These are phyloP conservation scores for Xylaria polymorpha DNA, from an alignment of 2,329 filamentous ascomycete species.

Conservation along the genomic window DNA sequence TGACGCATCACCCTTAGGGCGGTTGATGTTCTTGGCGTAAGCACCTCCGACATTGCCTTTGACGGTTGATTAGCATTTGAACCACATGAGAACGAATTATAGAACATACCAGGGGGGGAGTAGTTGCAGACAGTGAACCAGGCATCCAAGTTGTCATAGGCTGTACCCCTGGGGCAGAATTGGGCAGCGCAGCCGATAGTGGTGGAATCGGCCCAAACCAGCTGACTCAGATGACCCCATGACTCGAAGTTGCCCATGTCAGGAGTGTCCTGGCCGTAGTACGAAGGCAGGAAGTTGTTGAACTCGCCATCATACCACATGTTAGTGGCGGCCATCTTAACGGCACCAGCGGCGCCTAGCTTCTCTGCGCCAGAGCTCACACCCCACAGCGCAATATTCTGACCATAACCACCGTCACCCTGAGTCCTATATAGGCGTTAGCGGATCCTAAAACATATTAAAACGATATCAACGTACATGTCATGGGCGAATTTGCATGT, in stretches of 20 bases:
- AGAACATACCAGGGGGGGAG: constrained; percentile 72
- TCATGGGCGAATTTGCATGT: constrained; percentile 81
- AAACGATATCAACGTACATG: constrained; percentile 66
- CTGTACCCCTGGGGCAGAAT: constrained; percentile 64
- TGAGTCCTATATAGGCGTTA: constrained; percentile 60
- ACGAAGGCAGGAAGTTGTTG: constrained; percentile 61
- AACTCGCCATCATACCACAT: constrained; percentile 91
- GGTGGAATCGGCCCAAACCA: constrained; percentile 74
- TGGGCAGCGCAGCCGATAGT: constrained; percentile 71
- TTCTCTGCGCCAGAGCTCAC: constrained; percentile 53
- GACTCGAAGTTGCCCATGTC: constrained; percentile 69
- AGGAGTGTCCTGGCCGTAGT: constrained; percentile 71
- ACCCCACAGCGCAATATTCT: constrained; percentile 83
- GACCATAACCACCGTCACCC: constrained; percentile 78
- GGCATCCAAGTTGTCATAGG: constrained; percentile 62
- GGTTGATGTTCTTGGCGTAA: constrained; percentile 63
- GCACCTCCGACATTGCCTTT: constrained; percentile 64
- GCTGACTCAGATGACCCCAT: constrained; percentile 82
- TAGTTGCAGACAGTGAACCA: constrained; percentile 94
- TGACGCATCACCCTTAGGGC: constrained; percentile 53
- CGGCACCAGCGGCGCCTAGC: constrained; percentile 65
- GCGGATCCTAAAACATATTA: constrained; percentile 23
- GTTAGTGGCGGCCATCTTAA: constrained; percentile 77
- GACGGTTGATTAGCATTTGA: constrained; percentile 6
- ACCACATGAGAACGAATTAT: not conserved